Base-by-base conservation (phyloP, 441 rosid species). In the Geranium incanum region DNA sequence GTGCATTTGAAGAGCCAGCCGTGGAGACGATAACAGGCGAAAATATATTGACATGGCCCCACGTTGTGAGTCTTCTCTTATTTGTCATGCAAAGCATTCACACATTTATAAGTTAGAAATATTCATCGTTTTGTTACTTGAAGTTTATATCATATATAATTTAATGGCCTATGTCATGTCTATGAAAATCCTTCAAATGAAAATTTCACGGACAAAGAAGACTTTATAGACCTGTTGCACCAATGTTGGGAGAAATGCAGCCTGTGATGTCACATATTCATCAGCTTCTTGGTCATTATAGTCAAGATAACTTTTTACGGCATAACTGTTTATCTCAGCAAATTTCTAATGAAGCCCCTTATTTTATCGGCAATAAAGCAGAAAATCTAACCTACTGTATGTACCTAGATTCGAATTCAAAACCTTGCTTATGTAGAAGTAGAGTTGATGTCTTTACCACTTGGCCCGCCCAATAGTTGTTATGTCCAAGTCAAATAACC, bases 11-110 rank as follows among this genome's bases (percentile, higher is more conserved):
- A 79, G 99, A 92, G 80, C 99, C 97, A 43, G 86, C 88, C 48
- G 95, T 92, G 77, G 99, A 94, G 83, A 92, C 97, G 71, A 88
- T 94, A 78, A 71, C 85, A 6, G 97, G 96, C 37, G 96, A 94
- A 71, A 94, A 89, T 67, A 89, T 94, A 72, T 81, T 94, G 86
- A 88, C 99, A n/a, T 88, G 97, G 97, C 97, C 97, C n/a, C 91
- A 89, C 82, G 87, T 86, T 92, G 99, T 94, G 79, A 84, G 87
- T 77, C 73, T 74, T 78, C 59, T 68, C 4, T 21, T 75, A 37
- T 69, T 70, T 28, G 21, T 62, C 48, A 43, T 43, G 6, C 36
- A 9, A 18, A 33, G 48, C 39, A 45, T 65, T 5, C 4, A 1
- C 37, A 12, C 21, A 21, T 21, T 60, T 21, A 7, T 21, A 60